These are phyloP conservation scores for Yarrowia osloensis DNA, from an alignment of 805 yeast species.

Conservation along the genomic window DNA sequence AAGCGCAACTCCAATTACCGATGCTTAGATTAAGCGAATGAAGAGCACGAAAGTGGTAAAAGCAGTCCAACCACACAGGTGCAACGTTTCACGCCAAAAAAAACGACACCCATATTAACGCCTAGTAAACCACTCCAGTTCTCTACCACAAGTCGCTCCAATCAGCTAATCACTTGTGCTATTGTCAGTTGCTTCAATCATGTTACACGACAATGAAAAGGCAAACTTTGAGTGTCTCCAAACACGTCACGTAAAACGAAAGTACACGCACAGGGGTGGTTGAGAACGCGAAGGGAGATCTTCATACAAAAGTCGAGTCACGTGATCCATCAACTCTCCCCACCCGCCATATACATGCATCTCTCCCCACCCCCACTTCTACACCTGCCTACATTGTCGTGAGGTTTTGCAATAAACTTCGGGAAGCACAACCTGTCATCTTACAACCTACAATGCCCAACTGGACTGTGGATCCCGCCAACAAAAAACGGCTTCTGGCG, in stretches of 20 bases:
- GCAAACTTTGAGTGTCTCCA: neutral
- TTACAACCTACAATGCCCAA: slow-evolving; percentile 36
- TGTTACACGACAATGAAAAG: neutral
- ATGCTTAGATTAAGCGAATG: too few species aligned
- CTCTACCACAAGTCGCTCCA: too few species aligned
- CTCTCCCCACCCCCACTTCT: neutral
- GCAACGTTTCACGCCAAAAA: too few species aligned
- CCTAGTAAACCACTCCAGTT: too few species aligned
- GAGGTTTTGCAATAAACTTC: neutral
- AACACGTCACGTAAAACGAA: neutral
- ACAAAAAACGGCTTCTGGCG: slow-evolving; percentile 62
- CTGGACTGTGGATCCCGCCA: slow-evolving; percentile 93
- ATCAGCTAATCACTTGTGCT: neutral
- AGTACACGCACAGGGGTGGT: neutral
- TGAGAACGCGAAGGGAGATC: neutral
- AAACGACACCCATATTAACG: too few species aligned
- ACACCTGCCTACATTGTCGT: neutral
- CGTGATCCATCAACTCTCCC: neutral
- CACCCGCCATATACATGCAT: neutral
- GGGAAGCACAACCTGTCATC: neutral
- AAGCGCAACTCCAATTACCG: too few species aligned
- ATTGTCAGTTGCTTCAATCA: neutral
- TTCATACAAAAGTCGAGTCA: neutral
- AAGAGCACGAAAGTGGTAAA: too few species aligned
- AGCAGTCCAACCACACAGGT: too few species aligned